Conservation (phyloP, 495 filamentous ascomycete species). For the Lophium mytilinum region DNA sequence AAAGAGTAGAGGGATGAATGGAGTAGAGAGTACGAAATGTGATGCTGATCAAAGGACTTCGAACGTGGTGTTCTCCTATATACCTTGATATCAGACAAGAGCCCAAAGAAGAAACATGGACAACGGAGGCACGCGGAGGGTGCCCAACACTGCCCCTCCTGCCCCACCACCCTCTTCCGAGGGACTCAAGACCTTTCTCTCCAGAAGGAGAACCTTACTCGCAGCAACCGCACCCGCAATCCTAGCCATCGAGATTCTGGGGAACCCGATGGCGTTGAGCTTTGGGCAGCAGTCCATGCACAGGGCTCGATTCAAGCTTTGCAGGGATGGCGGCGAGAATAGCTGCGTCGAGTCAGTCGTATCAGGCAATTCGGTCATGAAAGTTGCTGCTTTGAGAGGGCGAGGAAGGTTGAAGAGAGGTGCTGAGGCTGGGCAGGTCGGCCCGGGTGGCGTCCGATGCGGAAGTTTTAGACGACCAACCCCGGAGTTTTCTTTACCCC, state of each 20-base stretch:
- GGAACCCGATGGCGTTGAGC: neutral
- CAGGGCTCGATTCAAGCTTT: neutral
- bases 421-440: neutral
- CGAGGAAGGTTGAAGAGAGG: neutral
- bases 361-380: neutral
- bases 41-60: neutral
- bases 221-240: neutral
- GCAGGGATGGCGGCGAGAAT: neutral
- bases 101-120: neutral
- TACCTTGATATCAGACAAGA: neutral
- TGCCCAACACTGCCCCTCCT: too few relatives aligned
- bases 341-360: conserved; percentile 1
- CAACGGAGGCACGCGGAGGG: too few relatives aligned
- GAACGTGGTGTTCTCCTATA: conserved; percentile 2
- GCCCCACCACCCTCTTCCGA: too few relatives aligned
- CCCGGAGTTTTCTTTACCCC: neutral
- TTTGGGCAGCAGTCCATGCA: neutral
- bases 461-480: neutral
- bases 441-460: neutral
- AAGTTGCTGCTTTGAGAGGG: neutral
- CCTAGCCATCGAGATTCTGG: neutral
- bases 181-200: too few relatives aligned
- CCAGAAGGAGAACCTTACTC: neutral
- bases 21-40: neutral
- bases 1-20: neutral